Percentiles rank a stretch among this genome's conserved stretches.
These are phyloP conservation scores for Phytopythium chamaehyphon DNA, from an alignment of 352 stramenopile species.

Conservation along the genomic window DNA sequence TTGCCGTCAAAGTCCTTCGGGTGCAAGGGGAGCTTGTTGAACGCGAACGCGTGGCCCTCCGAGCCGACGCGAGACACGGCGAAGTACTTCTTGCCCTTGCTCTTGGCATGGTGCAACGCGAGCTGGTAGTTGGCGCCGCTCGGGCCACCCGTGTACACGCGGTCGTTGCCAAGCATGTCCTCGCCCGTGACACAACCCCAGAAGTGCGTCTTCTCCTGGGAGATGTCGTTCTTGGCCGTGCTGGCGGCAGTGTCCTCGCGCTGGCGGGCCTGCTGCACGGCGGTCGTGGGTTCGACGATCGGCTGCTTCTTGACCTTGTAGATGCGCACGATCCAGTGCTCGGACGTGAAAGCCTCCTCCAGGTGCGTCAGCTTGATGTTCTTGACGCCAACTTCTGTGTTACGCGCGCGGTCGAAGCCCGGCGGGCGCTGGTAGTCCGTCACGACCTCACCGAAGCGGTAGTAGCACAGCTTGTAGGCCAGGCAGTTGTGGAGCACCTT, in stretches of 20 bases:
- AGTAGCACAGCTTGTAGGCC: constrained; percentile 94
- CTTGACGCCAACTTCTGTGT: constrained; percentile 87
- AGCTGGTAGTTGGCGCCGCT: constrained; percentile 90
- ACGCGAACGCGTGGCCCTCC: constrained; percentile 88
- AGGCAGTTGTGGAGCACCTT: constrained; percentile 90
- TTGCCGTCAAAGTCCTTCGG: constrained; percentile 68
- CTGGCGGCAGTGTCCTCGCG: constrained; percentile 28
- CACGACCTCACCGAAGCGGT: constrained; percentile 89
- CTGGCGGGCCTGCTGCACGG: constrained; percentile 57
- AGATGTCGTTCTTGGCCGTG: constrained; percentile 46
- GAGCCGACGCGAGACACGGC: constrained; percentile 69
- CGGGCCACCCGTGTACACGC: constrained; percentile 82
- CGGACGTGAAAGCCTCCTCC: constrained; percentile 93
- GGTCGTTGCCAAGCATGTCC: constrained; percentile 80
- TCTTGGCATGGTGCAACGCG: constrained; percentile 80
- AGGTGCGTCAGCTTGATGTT: constrained; percentile 89
- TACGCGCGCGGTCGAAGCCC: constrained; percentile 86
- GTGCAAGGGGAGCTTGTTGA: constrained; percentile 79
- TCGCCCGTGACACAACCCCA: constrained; percentile 83
- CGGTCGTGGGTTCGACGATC: constrained; percentile 72
- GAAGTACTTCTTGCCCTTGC: constrained; percentile 85
- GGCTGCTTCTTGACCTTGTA: constrained; percentile 92
- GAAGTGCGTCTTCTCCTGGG: constrained; percentile 76
- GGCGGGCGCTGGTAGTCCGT: constrained; percentile 77
- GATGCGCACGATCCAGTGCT: constrained; percentile 95